Conservation (phyloP, 2,329 filamentous ascomycete genomes). For the Botrytis byssoidea region DNA sequence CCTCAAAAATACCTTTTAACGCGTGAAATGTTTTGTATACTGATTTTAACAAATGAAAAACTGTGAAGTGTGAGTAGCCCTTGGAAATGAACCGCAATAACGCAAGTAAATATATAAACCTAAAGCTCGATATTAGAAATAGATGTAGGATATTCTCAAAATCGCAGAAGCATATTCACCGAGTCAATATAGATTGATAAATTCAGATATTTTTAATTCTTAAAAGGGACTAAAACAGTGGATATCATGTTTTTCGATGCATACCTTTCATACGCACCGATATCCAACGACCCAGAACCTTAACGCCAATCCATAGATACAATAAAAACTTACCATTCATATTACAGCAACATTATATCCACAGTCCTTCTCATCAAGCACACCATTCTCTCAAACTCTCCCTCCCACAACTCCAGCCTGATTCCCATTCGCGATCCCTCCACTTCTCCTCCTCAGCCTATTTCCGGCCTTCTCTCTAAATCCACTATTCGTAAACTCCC, state of each 20-base stretch:
- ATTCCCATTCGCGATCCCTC: not conserved
- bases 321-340: not conserved
- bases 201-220: not conserved
- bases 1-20: not conserved
- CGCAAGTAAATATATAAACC: too few species aligned
- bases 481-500: conserved; percentile 53
- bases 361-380: not conserved
- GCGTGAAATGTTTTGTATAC: not conserved
- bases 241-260: not conserved
- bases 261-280: not conserved
- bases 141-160: too few species aligned
- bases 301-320: not conserved
- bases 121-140: not conserved
- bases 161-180: not conserved
- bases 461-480: conserved; percentile 94
- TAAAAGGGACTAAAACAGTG: not conserved
- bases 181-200: not conserved
- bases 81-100: too few species aligned
- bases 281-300: not conserved
- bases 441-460: conserved; percentile 47
- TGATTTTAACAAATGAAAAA: not conserved
- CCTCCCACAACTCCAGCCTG: not conserved
- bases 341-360: not conserved
- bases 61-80: not conserved
- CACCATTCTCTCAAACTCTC: not conserved